Base-by-base conservation (phyloP, 345 rosid species). In the Eucalyptus dawsonii region DNA sequence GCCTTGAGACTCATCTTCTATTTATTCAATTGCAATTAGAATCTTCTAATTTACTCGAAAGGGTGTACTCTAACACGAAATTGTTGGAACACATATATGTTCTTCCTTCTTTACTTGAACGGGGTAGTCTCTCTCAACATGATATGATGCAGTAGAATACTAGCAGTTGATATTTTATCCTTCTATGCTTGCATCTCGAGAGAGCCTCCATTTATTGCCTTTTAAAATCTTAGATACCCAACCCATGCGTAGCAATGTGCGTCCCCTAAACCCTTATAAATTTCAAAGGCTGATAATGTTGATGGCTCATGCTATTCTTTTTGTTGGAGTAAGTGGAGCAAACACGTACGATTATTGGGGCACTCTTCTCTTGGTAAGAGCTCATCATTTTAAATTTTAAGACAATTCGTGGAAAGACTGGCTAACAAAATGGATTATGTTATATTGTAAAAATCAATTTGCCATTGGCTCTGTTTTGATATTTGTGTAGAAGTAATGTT, bases 111-210 rank as follows among this genome's bases (percentile, higher is more conserved):
- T 69, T 17, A 34, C 34, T 29, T 62, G 72, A 27, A 62, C 1
- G 80, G 80, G 16, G 98, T 97, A 96, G 88, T 94, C 90, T 88
- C 60, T 47, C 12, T 50, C 29, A 53, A 80, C 14, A 72, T 72
- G 40, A 58, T 58, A 15, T 89, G 22, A 60, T 60, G 67, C n/a
- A 60, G 14, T 60, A 60, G 67, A 27, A 25, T 27, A 87, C 47
- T 88, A 87, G 89, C 56, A 83, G 25, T 50, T 34, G 25, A 85
- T 88, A 11, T 76, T 86, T 21, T 24, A 88, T 69, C 65, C 21
- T 65, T 29, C 34, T 45, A 21, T 6, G 53, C 62, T 40, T 40
- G 87, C 24, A 15, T 54, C 25, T 87, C 67, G 76, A 60, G n/a
- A n/a, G n/a, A 25, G 67, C n/a, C 67, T 60, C 67, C n/a, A 60